Percentiles rank a stretch among this genome's conserved stretches.
Conservation (phyloP, 495 filamentous ascomycete species). For the Penicillium flavigenum region DNA sequence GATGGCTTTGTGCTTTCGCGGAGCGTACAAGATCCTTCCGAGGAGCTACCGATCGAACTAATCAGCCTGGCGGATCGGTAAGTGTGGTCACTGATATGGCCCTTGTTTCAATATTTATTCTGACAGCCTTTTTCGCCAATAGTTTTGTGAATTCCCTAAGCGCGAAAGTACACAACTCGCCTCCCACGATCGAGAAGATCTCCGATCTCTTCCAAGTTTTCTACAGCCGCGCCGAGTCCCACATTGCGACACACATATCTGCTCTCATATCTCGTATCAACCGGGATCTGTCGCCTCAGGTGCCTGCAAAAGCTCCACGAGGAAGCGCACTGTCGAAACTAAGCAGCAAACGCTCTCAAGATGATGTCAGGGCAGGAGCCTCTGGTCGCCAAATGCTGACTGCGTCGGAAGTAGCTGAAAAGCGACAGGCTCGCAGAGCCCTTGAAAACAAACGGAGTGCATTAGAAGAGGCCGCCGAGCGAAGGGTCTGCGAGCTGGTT, state of each 20-base stretch:
- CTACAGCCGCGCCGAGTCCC: conserved; percentile 76
- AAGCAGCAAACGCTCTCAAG: conserved; percentile 27
- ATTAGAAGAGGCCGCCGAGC: conserved; percentile 91
- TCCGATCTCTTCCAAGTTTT: conserved; percentile 93
- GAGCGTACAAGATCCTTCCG: conserved; percentile 62
- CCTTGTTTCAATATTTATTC: background rate
- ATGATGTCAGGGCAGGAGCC: conserved; percentile 27
- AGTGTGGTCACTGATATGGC: conserved; percentile 11
- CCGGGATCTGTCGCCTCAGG: conserved; percentile 58
- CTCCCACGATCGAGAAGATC: conserved; percentile 79
- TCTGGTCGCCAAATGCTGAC: conserved; percentile 89
- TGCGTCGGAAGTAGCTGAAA: conserved; percentile 73
- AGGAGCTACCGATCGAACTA: conserved; percentile 91
- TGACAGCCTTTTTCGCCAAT: background rate
- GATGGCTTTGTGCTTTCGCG: conserved; percentile 41
- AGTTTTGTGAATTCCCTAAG: conserved; percentile 91
- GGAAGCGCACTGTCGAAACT: conserved; percentile 26
- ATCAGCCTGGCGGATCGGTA: conserved; percentile 86
- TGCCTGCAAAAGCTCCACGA: conserved; percentile 28
- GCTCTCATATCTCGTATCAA: conserved; percentile 72
- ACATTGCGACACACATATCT: conserved; percentile 86
- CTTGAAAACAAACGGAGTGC: conserved; percentile 72
- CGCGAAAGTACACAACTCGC: conserved; percentile 81
- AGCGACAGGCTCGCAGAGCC: conserved; percentile 71
- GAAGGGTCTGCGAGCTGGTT: conserved; percentile 79